These are phyloP conservation scores for Meredithiella fracta DNA, from an alignment of 2,329 filamentous ascomycete species.

Conservation along the genomic window DNA sequence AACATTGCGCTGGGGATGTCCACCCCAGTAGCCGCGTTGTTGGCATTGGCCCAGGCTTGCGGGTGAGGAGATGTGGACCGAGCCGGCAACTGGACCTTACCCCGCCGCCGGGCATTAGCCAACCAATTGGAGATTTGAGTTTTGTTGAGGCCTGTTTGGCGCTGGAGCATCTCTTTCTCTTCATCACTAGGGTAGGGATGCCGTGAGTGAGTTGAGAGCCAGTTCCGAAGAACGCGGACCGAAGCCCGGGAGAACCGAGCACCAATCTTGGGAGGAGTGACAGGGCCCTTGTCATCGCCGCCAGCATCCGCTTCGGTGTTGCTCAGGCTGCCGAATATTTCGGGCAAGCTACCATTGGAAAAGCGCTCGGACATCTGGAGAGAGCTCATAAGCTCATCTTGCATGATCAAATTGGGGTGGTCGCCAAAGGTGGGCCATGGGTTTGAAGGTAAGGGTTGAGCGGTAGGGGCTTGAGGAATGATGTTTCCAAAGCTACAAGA, in stretches of 20 bases:
- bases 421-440: constrained; percentile 30
- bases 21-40: constrained; percentile 41
- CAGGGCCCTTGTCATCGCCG: neutral
- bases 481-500: constrained; percentile 37
- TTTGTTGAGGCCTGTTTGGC: constrained; percentile 63
- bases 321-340: neutral
- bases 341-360: neutral
- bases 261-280: constrained; percentile 37
- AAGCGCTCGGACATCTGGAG: neutral
- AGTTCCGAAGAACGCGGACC: constrained; percentile 65
- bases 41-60: constrained; percentile 31
- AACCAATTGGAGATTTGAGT: constrained; percentile 86
- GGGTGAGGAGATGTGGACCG: constrained; percentile 51
- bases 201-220: constrained; percentile 62
- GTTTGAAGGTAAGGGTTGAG: constrained; percentile 26
- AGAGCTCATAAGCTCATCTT: neutral
- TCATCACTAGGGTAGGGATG: constrained; percentile 81
- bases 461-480: neutral
- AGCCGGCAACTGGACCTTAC: constrained; percentile 51
- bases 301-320: neutral
- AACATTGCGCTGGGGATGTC: constrained; percentile 54
- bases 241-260: constrained; percentile 68
- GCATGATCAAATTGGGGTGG: constrained; percentile 21
- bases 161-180: constrained; percentile 65
- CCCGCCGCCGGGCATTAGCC: constrained; percentile 69